phyloP scores from a whole-genome alignment of 75 land plant species.

The Sequoia sempervirens region DNA sequence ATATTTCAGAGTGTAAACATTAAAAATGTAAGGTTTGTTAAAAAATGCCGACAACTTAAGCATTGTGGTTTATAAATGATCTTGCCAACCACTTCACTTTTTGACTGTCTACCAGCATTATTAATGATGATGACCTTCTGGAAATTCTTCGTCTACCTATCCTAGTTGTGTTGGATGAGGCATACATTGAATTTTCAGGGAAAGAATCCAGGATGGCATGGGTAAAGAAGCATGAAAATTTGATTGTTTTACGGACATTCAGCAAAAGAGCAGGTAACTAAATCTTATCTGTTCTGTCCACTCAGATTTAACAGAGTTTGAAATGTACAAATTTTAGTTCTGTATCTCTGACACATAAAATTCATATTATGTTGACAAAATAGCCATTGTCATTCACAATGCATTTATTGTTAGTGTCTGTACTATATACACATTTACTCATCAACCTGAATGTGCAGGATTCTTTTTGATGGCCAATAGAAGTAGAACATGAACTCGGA shows the following conservation, averaged over 20 bases:
- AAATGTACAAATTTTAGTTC: background rate
- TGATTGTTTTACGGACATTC: conserved; percentile 64
- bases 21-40: background rate
- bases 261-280: conserved; percentile 94
- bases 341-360: too few relatives aligned
- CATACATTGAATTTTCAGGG: conserved; percentile 89
- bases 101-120: conserved; percentile 50
- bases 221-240: conserved; percentile 65
- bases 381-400: background rate
- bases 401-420: background rate
- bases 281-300: background rate
- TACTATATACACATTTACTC: background rate
- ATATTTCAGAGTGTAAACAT: background rate
- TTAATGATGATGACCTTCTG: conserved; percentile 71
- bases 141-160: conserved; percentile 58
- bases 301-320: background rate
- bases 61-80: background rate
- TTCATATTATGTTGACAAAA: too few relatives aligned
- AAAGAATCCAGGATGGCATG: conserved; percentile 77
- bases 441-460: background rate
- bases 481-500: too few relatives aligned
- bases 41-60: background rate
- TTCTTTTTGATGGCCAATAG: background rate
- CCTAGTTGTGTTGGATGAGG: conserved; percentile 93
- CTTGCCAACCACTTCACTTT: background rate